Base-by-base conservation (phyloP, 2,329 filamentous ascomycete species). In the Xylariaceae sp. region DNA sequence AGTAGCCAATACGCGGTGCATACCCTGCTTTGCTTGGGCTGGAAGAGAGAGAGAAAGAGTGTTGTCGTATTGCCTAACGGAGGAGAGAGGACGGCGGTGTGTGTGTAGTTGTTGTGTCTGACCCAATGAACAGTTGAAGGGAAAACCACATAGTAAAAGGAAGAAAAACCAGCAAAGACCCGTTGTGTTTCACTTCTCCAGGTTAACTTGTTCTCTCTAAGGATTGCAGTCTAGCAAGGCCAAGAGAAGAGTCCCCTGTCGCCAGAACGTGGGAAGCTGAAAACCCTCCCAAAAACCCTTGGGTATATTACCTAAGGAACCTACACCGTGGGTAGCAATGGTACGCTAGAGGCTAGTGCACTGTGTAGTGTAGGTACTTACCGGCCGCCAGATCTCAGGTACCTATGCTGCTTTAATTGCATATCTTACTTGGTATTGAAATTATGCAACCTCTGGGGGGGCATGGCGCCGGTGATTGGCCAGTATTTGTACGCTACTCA, bases 121-220 rank as follows among this genome's bases (percentile, higher is more conserved):
- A 30, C 40, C 40, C 35, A 29, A 34, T 35, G 40, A 40, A 57
- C 47, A 42, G 50, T 46, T 41, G 41, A 53, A 44, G 45, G 35
- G 35, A 37, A 37, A 37, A 37, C 35, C 3, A 37, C 35, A 37
- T 37, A 37, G 8, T 37, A 37, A 37, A 37, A 37, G 3, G 29
- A 35, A 31, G 43, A 54, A 41, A 52, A 50, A 57, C 32, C 55
- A 55, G 49, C 42, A 57, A 11, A 47, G 47, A 44, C 50, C 51
- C 50, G 57, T 54, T 51, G 48, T 57, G 57, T 59, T 59, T 57
- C 55, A 57, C 57, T 49, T 57, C 51, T 53, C 44, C 53, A 58
- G 55, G 55, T 9, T 37, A 7, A 30, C 43, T 41, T 41, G 29
- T 35, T 26, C n/a, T 12, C 37, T 39, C 48, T 46, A 44, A 55